These are phyloP conservation scores for Heterobasidion parviporum DNA, from an alignment of 1,284 basidiomycete genomes.

Conservation along the genomic window DNA sequence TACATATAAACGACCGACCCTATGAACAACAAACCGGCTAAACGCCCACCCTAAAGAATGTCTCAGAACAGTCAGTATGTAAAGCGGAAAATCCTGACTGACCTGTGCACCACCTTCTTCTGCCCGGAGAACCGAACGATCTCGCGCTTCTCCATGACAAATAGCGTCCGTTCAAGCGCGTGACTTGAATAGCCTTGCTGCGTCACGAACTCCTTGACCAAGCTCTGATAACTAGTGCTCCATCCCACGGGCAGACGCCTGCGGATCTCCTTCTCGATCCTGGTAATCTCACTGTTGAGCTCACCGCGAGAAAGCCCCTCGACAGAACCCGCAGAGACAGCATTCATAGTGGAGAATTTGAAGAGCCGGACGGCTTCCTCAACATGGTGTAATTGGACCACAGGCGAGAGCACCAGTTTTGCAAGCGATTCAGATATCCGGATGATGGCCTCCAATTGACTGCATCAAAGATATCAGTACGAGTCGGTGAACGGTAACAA, in stretches of 20 bases:
- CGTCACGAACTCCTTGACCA: conserved; percentile 93
- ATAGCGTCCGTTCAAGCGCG: conserved; percentile 89
- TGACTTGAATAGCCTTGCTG: conserved; percentile 89
- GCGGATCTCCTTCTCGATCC: conserved; percentile 88
- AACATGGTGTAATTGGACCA: conserved; percentile 90
- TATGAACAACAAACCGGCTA: neutral
- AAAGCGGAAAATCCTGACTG: neutral
- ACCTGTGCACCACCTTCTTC: conserved; percentile 7
- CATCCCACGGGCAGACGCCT: conserved; percentile 91
- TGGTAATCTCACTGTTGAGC: conserved; percentile 89
- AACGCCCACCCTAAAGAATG: neutral
- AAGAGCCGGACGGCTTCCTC: conserved; percentile 98
- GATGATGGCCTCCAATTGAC: conserved; percentile 98
- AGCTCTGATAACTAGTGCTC: conserved; percentile 91
- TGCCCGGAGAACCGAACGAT: conserved; percentile 82
- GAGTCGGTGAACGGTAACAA: neutral
- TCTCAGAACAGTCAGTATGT: neutral
- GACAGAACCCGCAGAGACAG: conserved; percentile 86
- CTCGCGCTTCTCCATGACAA: conserved; percentile 92
- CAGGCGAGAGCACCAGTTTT: conserved; percentile 85
- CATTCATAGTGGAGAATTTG: conserved; percentile 99
- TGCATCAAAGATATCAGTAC: conserved; percentile 21
- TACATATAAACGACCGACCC: no score
- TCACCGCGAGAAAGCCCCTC: conserved; percentile 92
- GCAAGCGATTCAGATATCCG: conserved; percentile 97